phyloP scores from a whole-genome alignment of 352 stramenopile genomes.

The Phytopythium boreale region DNA sequence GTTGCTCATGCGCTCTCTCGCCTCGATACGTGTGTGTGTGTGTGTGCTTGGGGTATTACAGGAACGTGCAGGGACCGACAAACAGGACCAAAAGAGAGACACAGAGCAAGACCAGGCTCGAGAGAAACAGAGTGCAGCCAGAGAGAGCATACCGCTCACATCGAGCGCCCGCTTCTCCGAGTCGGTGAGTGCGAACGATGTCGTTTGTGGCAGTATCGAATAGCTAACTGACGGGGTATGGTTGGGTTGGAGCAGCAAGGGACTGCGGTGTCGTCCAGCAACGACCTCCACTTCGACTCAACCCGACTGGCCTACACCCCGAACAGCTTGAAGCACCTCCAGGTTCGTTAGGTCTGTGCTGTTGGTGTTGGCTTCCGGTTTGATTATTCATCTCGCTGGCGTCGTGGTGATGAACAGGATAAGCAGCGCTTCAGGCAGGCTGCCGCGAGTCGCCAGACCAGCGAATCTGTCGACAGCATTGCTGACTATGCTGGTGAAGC shows the following conservation, averaged over 20 bases:
- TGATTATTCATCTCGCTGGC: constrained; percentile 3
- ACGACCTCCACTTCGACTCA: constrained; percentile 65
- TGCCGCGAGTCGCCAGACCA: background rate
- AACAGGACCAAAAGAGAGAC: background rate
- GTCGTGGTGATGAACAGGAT: constrained; percentile 13
- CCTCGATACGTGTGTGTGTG: background rate
- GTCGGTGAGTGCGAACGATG: background rate
- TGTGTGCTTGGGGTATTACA: background rate
- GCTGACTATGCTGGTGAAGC: constrained; percentile 26
- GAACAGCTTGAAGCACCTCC: constrained; percentile 68
- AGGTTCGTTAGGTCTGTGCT: constrained; percentile 27
- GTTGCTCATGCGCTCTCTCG: background rate
- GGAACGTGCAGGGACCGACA: background rate
- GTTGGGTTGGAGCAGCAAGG: constrained; percentile 8
- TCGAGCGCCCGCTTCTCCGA: constrained; percentile 1
- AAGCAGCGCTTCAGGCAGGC: constrained; percentile 18
- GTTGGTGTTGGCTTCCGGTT: background rate
- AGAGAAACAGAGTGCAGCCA: background rate
- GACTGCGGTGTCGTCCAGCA: constrained; percentile 62
- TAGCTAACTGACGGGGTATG: background rate
- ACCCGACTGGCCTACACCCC: constrained; percentile 49
- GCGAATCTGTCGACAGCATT: constrained; percentile 7
- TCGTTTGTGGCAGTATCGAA: background rate
- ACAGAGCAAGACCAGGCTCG: background rate
- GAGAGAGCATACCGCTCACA: background rate